Conservation (phyloP, 2,329 filamentous ascomycete genomes). For the Cladosporium sp. region DNA sequence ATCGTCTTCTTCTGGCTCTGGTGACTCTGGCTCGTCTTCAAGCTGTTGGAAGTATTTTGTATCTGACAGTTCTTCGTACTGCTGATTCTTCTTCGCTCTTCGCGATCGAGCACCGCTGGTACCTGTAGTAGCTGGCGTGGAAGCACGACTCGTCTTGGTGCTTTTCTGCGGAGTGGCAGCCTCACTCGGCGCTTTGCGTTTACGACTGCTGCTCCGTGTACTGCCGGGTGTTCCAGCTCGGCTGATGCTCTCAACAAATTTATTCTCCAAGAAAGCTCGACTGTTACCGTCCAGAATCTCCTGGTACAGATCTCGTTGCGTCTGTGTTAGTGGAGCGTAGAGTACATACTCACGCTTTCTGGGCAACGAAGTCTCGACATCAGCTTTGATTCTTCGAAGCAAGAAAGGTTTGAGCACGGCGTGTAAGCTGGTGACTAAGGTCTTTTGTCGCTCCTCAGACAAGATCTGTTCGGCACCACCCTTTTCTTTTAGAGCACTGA, state of each 20-base stretch:
- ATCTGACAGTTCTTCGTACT: constrained; percentile 69
- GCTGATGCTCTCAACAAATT: constrained; percentile 63
- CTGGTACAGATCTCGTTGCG: constrained; percentile 87
- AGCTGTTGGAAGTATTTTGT: constrained; percentile 78
- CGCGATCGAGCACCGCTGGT: constrained; percentile 49
- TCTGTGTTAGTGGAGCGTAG: constrained; percentile 84
- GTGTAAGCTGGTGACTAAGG: constrained; percentile 82
- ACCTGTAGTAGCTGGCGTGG: constrained; percentile 61
- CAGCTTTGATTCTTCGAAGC: constrained; percentile 81
- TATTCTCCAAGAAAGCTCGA: constrained; percentile 64
- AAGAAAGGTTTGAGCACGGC: constrained; percentile 88
- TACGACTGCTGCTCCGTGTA: constrained; percentile 46
- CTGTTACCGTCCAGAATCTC: constrained; percentile 60
- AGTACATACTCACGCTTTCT: constrained; percentile 96
- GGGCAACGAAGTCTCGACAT: constrained; percentile 86
- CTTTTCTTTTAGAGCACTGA: constrained; percentile 84
- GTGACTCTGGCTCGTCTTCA: constrained; percentile 51
- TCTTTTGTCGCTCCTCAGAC: constrained; percentile 71
- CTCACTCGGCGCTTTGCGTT: constrained; percentile 51
- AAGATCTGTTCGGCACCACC: constrained; percentile 73
- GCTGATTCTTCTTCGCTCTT: constrained; percentile 52
- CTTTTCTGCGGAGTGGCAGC: constrained; percentile 61
- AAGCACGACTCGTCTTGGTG: constrained; percentile 67
- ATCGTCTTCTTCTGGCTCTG: constrained; percentile 40
- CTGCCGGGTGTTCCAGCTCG: constrained; percentile 48